Conservation (phyloP, 768 basidiomycete genomes). For the Podaxis carcinomalis region DNA sequence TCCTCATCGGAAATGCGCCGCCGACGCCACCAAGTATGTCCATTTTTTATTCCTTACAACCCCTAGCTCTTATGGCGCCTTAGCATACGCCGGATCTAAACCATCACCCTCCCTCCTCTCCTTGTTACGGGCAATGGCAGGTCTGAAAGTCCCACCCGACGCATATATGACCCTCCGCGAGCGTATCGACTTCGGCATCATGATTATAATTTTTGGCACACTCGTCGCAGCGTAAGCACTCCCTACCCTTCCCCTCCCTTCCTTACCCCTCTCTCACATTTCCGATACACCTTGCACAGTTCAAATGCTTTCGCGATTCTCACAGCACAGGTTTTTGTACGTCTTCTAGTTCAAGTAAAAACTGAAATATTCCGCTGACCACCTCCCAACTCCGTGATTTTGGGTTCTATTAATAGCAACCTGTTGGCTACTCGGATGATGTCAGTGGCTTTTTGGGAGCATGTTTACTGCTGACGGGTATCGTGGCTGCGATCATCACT, state of each 20-base stretch:
- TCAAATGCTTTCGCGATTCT: constrained; percentile 63
- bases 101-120: constrained; percentile 47
- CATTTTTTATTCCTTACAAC: neutral
- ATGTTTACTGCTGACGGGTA: constrained; percentile 62
- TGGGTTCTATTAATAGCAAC: constrained; percentile 39
- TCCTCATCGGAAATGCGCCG: constrained; percentile 58
- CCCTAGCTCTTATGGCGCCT: constrained; percentile 11
- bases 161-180: constrained; percentile 60
- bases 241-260: neutral
- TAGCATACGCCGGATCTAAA: constrained; percentile 68
- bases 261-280: neutral
- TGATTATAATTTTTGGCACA: constrained; percentile 57
- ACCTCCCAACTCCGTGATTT: neutral
- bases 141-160: constrained; percentile 34
- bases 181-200: constrained; percentile 65
- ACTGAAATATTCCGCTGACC: neutral
- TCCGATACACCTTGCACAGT: constrained; percentile 26
- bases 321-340: constrained; percentile 64
- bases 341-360: constrained; percentile 16
- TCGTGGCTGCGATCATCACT: constrained; percentile 60
- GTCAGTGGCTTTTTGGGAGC: constrained; percentile 69
- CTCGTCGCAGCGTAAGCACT: constrained; percentile 57
- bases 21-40: constrained; percentile 75
- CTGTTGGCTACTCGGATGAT: constrained; percentile 65
- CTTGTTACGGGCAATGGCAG: constrained; percentile 52